These are phyloP conservation scores for Penicillium hordei DNA, from an alignment of 2,329 filamentous ascomycete genomes.

Conservation along the genomic window DNA sequence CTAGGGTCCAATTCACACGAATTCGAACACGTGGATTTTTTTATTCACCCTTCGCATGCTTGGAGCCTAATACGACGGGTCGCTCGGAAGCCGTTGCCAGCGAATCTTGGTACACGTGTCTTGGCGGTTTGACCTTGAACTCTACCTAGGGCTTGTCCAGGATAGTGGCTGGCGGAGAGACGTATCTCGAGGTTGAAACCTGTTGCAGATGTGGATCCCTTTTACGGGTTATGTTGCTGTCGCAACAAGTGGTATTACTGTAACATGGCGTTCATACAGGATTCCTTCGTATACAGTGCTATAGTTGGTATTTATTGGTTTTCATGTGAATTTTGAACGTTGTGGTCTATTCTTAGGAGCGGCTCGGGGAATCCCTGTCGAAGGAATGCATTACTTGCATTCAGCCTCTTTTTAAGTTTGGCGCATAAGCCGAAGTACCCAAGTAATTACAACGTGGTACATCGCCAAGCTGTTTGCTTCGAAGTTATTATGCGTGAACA, in stretches of 20 bases:
- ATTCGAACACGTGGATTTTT: background rate
- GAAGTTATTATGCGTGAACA: background rate
- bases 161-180: background rate
- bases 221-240: background rate
- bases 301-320: background rate
- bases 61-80: background rate
- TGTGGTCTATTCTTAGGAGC: background rate
- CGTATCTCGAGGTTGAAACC: background rate
- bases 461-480: background rate
- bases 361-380: background rate
- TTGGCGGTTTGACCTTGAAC: slow-evolving; percentile 4
- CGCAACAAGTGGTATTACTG: slow-evolving; percentile 4
- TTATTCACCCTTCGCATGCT: background rate
- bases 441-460: background rate
- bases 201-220: background rate
- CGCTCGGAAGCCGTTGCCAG: background rate
- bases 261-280: background rate
- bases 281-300: background rate
- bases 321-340: background rate
- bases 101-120: background rate
- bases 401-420: background rate
- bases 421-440: background rate
- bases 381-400: slow-evolving; percentile 1
- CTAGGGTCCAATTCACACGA: background rate
- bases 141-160: background rate